These are phyloP conservation scores for Emericellopsis terricola DNA, from an alignment of 495 filamentous ascomycete genomes.

Conservation along the genomic window DNA sequence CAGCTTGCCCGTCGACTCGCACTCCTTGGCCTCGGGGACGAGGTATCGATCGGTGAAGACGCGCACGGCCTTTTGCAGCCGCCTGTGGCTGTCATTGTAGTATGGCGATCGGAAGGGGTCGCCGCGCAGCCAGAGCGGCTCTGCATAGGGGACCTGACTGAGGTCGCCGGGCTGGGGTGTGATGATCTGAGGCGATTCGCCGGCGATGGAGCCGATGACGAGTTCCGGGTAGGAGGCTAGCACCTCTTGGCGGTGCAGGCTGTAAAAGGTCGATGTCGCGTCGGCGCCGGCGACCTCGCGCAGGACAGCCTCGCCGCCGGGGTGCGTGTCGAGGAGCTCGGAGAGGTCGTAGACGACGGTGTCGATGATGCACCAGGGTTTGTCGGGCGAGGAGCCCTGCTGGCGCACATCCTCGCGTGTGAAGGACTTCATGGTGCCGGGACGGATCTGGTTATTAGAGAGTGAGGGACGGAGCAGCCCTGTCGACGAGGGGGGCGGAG, in stretches of 20 bases:
- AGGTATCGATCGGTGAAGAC: conserved; percentile 56
- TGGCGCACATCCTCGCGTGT: conserved; percentile 61
- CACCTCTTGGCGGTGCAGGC: conserved; percentile 84
- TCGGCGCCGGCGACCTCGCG: conserved; percentile 72
- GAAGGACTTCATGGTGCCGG: too few relatives aligned
- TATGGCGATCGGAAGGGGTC: conserved; percentile 69
- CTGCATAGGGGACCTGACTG: conserved; percentile 61
- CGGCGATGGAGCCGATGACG: conserved; percentile 57
- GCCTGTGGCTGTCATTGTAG: conserved; percentile 59
- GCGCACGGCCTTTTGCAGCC: conserved; percentile 52
- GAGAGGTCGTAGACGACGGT: conserved; percentile 84
- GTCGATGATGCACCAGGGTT: conserved; percentile 69
- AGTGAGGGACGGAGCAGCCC: too few relatives aligned
- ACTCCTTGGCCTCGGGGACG: conserved; percentile 57
- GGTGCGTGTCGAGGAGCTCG: conserved; percentile 83
- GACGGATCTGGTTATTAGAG: too few relatives aligned
- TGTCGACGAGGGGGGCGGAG: too few relatives aligned
- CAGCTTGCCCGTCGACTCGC: conserved; percentile 56
- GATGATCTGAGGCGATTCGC: conserved; percentile 58
- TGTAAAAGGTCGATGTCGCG: conserved; percentile 79
- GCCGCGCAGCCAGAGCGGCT: conserved; percentile 55
- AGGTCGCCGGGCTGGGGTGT: conserved; percentile 53
- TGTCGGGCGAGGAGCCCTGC: conserved; percentile 73
- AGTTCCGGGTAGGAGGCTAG: conserved; percentile 57
- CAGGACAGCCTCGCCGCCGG: conserved; percentile 68